phyloP scores from a whole-genome alignment of 2,329 filamentous ascomycete species.

The Botryotinia convoluta region DNA sequence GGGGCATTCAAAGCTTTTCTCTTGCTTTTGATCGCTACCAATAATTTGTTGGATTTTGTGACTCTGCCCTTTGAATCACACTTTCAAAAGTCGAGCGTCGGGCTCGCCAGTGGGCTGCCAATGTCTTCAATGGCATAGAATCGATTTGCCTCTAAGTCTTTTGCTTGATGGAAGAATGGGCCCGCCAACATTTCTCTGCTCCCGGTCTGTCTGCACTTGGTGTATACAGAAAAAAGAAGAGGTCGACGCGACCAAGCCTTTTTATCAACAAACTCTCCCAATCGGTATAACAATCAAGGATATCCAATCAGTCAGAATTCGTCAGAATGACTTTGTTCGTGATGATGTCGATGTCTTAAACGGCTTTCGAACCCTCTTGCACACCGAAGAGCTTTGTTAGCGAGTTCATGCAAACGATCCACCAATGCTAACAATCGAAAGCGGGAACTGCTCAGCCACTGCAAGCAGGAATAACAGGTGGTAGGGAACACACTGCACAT shows the following conservation, averaged over 20 bases:
- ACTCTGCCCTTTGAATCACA: no score
- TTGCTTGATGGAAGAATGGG: neutral
- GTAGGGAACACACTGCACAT: neutral
- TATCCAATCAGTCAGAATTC: slow-evolving; percentile 22
- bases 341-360: neutral
- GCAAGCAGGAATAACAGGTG: neutral
- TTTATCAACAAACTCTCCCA: slow-evolving; percentile 26
- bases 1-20: neutral
- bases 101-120: neutral
- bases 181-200: neutral
- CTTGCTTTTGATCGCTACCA: slow-evolving; percentile 2
- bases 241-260: slow-evolving; percentile 21
- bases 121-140: neutral
- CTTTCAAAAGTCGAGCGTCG: no score
- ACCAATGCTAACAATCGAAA: neutral
- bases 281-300: slow-evolving; percentile 28
- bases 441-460: neutral
- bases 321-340: slow-evolving; percentile 17
- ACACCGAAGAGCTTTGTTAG: neutral
- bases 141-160: neutral
- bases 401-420: neutral
- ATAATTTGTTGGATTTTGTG: neutral
- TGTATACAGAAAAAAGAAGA: slow-evolving; percentile 20
- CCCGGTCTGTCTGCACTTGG: neutral
- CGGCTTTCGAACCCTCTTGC: neutral